Percentiles rank a stretch among this genome's conserved stretches.
Conservation (phyloP, 345 rosid species). For the Durio zibethinus region DNA sequence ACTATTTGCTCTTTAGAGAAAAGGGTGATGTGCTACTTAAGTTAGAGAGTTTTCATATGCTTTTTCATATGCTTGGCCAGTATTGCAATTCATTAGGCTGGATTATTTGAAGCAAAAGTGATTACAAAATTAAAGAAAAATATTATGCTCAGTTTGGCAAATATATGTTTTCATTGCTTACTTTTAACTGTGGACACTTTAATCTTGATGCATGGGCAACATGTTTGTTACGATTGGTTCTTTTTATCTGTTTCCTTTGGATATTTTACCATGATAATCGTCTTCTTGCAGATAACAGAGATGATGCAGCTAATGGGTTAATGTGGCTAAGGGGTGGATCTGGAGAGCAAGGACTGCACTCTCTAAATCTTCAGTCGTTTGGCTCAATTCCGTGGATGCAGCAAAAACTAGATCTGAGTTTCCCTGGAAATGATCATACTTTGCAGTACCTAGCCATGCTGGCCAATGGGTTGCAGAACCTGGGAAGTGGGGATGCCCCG, state of each 20-base stretch:
- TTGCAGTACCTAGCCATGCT: conserved; percentile 66
- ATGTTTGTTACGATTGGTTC: not conserved
- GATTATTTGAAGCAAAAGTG: not conserved
- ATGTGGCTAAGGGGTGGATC: conserved; percentile 60
- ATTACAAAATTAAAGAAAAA: not conserved
- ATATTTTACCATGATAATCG: not conserved
- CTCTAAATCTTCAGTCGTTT: conserved; percentile 53
- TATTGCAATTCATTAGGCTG: not conserved
- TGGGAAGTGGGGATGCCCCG: conserved; percentile 49
- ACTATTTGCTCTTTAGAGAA: too few relatives aligned
- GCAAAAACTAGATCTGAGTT: conserved; percentile 53
- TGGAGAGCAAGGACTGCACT: conserved; percentile 60
- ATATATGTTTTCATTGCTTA: not conserved
- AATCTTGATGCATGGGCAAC: too few relatives aligned
- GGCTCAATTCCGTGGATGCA: conserved; percentile 69
- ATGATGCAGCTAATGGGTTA: conserved; percentile 47
- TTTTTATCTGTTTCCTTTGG: not conserved
- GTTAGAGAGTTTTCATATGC: not conserved
- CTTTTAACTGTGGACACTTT: not conserved
- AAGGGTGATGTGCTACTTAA: not conserved
- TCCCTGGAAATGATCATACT: conserved; percentile 53
- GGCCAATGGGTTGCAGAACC: conserved; percentile 50
- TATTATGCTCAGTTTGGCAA: not conserved
- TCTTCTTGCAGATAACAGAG: conserved; percentile 50
- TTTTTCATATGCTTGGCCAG: not conserved